phyloP scores from a whole-genome alignment of 805 yeast species.

The Candida vartiovaarae region DNA sequence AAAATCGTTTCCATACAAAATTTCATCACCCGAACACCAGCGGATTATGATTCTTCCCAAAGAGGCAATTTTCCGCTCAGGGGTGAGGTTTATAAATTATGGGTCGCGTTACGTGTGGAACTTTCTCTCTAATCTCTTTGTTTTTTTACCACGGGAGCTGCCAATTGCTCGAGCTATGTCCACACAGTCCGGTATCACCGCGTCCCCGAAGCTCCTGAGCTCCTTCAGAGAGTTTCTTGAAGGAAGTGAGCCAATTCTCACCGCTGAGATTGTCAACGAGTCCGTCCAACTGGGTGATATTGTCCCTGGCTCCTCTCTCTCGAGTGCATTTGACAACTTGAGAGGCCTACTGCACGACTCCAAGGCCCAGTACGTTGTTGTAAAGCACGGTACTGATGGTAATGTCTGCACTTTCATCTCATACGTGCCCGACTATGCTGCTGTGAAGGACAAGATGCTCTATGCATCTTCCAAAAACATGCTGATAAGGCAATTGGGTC shows the following conservation, averaged over 20 bases:
- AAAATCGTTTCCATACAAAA: not conserved
- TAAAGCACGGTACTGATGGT: conserved; percentile 28
- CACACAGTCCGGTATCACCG: conserved; percentile 53
- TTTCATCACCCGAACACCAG: conserved; percentile 2
- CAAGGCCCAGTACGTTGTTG: conserved; percentile 45
- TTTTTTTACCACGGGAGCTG: no score
- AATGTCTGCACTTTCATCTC: conserved; percentile 51
- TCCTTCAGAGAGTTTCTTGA: conserved; percentile 37
- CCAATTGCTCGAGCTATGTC: conserved; percentile 37
- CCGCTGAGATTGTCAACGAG: conserved; percentile 32
- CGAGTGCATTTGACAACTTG: conserved; percentile 25
- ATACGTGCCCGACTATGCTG: conserved; percentile 81
- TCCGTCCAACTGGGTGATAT: conserved; percentile 28
- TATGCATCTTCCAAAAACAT: conserved; percentile 88
- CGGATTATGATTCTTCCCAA: no score
- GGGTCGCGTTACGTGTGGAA: no score
- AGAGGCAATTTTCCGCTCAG: no score
- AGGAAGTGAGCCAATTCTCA: conserved; percentile 28
- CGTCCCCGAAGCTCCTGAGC: conserved; percentile 37
- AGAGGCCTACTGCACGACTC: conserved; percentile 26
- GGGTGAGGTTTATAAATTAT: no score
- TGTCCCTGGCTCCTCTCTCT: conserved; percentile 26
- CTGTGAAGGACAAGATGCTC: conserved; percentile 81
- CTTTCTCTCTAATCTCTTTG: no score
- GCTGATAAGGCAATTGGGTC: conserved; percentile 67